Base-by-base conservation (phyloP, 2,329 filamentous ascomycete species). In the Ophiostoma perfectum region DNA sequence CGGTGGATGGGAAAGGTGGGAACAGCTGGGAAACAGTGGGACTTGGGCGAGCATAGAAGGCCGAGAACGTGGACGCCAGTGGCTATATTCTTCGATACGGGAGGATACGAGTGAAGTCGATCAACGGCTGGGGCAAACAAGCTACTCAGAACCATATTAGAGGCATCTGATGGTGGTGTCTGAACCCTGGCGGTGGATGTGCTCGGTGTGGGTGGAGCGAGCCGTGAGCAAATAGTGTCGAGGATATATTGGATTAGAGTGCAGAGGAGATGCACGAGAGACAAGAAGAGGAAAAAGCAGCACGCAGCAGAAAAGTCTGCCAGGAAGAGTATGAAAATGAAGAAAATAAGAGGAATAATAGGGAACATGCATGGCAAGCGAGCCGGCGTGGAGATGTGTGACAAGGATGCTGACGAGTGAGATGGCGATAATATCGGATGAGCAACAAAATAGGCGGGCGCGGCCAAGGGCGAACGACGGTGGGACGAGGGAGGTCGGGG, bases 361-460 rank as follows among this genome's bases (percentile, higher is more conserved):
- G 27, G 55, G 14, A 60, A 38, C 6, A 44, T 44, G 42, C 6
- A 60, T 18, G 38, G 27, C 14, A 9, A 14, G 55, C 27, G 55
- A 60, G 55, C 36, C 49, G 27, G 14, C 27, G 36, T 62, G 58
- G 58, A 8, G 36, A 62, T 11, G 36, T 18, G 38, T 41, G 39
- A 52, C 60, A 44, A 63, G 60, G 16, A 42, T 41, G 38, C 36
- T 63, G 60, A 42, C 60, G 39, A 63, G 60, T 63, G 39, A 63
- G 39, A 63, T 44, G 60, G 16, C 60, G 38, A 63, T 38, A 18
- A 63, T 42, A 63, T 63, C 60, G 39, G 60, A 63, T 63, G 39
- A 63, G 60, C 60, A 44, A 44, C 60, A 62, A 39, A n/a, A 60
- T 5, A 63, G 60, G 39, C 16, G 38, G 60, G 60, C 18, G 58